These are phyloP conservation scores for Magnaporthiopsis rhizophila DNA, from an alignment of 2,329 filamentous ascomycete species.

Conservation along the genomic window DNA sequence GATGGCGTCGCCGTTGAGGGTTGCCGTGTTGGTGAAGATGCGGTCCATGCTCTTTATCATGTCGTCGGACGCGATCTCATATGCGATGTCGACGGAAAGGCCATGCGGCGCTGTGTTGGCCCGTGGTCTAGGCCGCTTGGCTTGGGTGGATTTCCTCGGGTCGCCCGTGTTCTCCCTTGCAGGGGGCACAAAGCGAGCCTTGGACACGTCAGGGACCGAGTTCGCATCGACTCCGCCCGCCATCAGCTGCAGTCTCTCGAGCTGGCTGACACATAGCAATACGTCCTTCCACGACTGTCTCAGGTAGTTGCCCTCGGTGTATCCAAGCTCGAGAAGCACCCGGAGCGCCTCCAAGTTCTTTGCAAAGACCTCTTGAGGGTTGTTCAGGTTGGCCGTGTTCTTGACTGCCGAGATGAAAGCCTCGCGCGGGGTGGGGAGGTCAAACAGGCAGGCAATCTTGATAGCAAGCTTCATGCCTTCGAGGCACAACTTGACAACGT, in stretches of 20 bases:
- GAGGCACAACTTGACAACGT: slow-evolving; percentile 85
- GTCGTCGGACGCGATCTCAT: slow-evolving; percentile 87
- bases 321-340: slow-evolving; percentile 81
- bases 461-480: slow-evolving; percentile 94
- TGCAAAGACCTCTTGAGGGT: slow-evolving; percentile 86
- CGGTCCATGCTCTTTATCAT: slow-evolving; percentile 88
- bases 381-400: slow-evolving; percentile 92
- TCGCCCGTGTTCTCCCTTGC: slow-evolving; percentile 45
- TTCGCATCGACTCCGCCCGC: slow-evolving; percentile 92
- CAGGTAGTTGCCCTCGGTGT: slow-evolving; percentile 84
- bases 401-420: slow-evolving; percentile 91
- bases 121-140: slow-evolving; percentile 36
- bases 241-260: slow-evolving; percentile 90
- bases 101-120: slow-evolving; percentile 54
- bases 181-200: slow-evolving; percentile 62
- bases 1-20: slow-evolving; percentile 87
- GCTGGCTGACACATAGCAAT: slow-evolving; percentile 87
- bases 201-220: slow-evolving; percentile 83
- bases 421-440: slow-evolving; percentile 84
- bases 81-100: slow-evolving; percentile 69
- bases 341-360: slow-evolving; percentile 96
- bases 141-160: slow-evolving; percentile 59
- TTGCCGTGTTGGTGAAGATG: slow-evolving; percentile 94
- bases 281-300: slow-evolving; percentile 93
- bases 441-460: slow-evolving; percentile 86